phyloP scores from a whole-genome alignment of 2,329 filamentous ascomycete species.

The Macroventuria anomochaeta region DNA sequence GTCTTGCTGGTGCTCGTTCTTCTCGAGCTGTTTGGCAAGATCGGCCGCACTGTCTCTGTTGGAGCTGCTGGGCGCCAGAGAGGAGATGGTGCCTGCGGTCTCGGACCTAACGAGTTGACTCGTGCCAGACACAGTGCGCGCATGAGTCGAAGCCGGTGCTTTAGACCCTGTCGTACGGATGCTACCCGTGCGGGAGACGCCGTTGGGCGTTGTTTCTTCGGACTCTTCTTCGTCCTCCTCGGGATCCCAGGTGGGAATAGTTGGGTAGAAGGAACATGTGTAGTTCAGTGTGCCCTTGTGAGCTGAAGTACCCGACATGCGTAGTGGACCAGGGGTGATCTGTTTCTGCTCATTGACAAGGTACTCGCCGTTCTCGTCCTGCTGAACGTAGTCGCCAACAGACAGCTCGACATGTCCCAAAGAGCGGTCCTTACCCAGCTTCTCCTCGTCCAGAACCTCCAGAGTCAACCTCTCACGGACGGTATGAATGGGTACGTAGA shows the following conservation, averaged over 20 bases:
- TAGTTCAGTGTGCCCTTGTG: constrained; percentile 83
- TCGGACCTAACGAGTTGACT: constrained; percentile 35
- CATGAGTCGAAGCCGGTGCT: constrained; percentile 15
- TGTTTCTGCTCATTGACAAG: constrained; percentile 78
- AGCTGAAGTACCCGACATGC: constrained; percentile 73
- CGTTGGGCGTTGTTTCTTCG: constrained; percentile 44
- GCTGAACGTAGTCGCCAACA: constrained; percentile 77
- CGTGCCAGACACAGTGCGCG: constrained; percentile 29
- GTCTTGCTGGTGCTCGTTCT: constrained; percentile 55
- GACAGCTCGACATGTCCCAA: constrained; percentile 81
- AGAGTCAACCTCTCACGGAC: constrained; percentile 81
- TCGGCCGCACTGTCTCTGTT: constrained; percentile 44
- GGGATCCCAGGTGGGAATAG: constrained; percentile 84
- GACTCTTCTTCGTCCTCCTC: constrained; percentile 76
- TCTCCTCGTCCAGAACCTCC: constrained; percentile 97
- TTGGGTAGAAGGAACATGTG: constrained; percentile 88
- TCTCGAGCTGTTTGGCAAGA: constrained; percentile 55
- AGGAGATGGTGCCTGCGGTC: constrained; percentile 52
- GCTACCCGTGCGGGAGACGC: constrained; percentile 32
- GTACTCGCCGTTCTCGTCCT: constrained; percentile 83
- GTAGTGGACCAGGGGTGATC: constrained; percentile 69
- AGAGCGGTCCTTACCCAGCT: constrained; percentile 86
- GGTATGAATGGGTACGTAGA: constrained; percentile 91
- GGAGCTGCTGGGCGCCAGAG: constrained; percentile 40
- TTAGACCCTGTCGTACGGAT: constrained; percentile 30